A percentile compares a stretch with the other conserved stretches of the same genome.
phyloP scores from a whole-genome alignment of 148 eudicot genomes.

The Nyssa sinensis region DNA sequence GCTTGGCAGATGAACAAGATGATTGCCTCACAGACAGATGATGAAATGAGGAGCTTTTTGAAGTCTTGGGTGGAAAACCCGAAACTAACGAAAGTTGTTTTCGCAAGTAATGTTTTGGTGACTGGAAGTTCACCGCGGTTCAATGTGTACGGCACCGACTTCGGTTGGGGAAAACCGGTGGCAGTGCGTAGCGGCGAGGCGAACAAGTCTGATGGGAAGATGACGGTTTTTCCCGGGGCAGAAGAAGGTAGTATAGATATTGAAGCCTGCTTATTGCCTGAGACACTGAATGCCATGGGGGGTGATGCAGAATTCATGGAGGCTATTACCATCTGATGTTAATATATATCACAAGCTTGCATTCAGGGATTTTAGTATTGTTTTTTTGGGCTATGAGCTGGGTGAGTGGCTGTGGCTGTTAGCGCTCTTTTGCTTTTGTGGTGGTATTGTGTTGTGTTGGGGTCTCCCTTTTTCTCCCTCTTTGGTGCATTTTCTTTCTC shows the following conservation, averaged over 20 bases:
- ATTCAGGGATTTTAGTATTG: too few species aligned
- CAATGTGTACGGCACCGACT: conserved; percentile 33
- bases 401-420: too few species aligned
- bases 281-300: conserved; percentile 20
- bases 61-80: conserved; percentile 25
- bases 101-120: neutral
- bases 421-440: too few species aligned
- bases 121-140: conserved; percentile 33
- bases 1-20: conserved; percentile 17
- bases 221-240: conserved; percentile 28
- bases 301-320: conserved; percentile 34
- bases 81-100: neutral
- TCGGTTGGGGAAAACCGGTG: conserved; percentile 49
- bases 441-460: too few species aligned
- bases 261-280: conserved; percentile 23
- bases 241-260: conserved; percentile 37
- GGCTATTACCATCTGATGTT: conserved; percentile 16
- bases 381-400: too few species aligned
- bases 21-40: conserved; percentile 17
- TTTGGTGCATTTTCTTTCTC: too few species aligned
- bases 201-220: conserved; percentile 32
- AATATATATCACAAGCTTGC: too few species aligned
- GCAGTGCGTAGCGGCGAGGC: conserved; percentile 32
- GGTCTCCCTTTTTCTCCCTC: too few species aligned
- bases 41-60: neutral